A percentile compares a stretch with the other conserved stretches of the same genome.
Conservation (phyloP, 2,329 filamentous ascomycete genomes). For the Penicillium sp. region DNA sequence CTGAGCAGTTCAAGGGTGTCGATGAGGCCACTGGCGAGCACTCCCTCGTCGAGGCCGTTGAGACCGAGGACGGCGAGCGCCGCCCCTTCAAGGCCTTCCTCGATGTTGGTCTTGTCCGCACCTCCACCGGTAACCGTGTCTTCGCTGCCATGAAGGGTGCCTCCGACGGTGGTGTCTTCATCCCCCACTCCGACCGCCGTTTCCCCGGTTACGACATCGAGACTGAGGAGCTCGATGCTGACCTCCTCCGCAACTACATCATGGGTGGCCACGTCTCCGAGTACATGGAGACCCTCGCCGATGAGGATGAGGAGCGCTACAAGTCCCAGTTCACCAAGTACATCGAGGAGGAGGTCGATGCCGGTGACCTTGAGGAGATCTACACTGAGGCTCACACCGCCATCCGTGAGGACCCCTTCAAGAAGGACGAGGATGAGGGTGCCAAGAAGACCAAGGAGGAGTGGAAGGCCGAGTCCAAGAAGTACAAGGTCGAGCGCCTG, state of each 20-base stretch:
- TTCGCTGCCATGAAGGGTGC: constrained; percentile 99
- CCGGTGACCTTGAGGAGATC: constrained; percentile 93
- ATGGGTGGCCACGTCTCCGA: constrained; percentile 96
- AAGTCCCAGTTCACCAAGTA: constrained; percentile 98
- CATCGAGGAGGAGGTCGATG: constrained; percentile 94
- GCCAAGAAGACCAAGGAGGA: constrained; percentile 97
- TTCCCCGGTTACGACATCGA: constrained; percentile 99
- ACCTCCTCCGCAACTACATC: constrained; percentile 99
- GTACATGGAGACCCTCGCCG: constrained; percentile 99
- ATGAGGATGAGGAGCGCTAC: constrained; percentile 99
- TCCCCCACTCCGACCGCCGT: constrained; percentile 98
- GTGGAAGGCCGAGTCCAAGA: constrained; percentile 93
- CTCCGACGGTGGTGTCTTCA: constrained; percentile 93
- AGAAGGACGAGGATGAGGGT: constrained; percentile 74
- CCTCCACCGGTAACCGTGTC: constrained; percentile 96
- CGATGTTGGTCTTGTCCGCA: constrained; percentile 95
- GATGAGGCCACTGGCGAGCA: constrained; percentile 97
- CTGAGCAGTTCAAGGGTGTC: constrained; percentile 90
- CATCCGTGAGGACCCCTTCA: constrained; percentile 97
- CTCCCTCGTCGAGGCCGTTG: constrained; percentile 89
- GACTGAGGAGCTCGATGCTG: constrained; percentile 94
- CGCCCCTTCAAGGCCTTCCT: constrained; percentile 99
- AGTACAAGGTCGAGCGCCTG: constrained; percentile 78
- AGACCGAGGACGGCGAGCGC: constrained; percentile 82
- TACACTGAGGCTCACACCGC: constrained; percentile 93